A percentile compares a stretch with the other conserved stretches of the same genome.
These are phyloP conservation scores for Hypoxylon sp. DNA, from an alignment of 2,329 filamentous ascomycete species.

Conservation along the genomic window DNA sequence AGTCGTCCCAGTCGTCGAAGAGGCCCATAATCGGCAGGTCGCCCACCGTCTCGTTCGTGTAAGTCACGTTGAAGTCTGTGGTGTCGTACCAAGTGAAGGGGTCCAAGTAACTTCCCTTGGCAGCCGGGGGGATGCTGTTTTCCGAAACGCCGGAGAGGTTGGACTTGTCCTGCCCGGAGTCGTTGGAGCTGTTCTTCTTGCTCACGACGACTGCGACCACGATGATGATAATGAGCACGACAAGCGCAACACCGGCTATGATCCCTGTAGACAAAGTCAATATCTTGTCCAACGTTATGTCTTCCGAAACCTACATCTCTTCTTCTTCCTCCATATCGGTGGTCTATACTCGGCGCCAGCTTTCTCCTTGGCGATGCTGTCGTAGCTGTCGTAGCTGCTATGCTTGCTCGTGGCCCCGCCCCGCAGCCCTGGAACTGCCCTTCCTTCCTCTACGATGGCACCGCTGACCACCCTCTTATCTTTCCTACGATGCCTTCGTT, in stretches of 20 bases:
- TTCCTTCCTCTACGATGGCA: conserved; percentile 76
- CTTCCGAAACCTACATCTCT: conserved; percentile 67
- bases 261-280: conserved; percentile 62
- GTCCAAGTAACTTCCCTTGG: conserved; percentile 82
- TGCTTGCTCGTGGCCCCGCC: conserved; percentile 56
- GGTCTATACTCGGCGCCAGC: conserved; percentile 53
- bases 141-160: conserved; percentile 66
- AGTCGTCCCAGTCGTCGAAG: conserved; percentile 87
- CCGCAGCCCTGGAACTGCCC: conserved; percentile 56
- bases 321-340: conserved; percentile 65
- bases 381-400: conserved; percentile 63
- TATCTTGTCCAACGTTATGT: neutral
- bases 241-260: conserved; percentile 63
- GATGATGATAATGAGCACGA: conserved; percentile 75
- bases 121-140: conserved; percentile 71
- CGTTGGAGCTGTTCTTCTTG: conserved; percentile 68
- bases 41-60: conserved; percentile 86
- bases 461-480: conserved; percentile 76
- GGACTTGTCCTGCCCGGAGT: conserved; percentile 54
- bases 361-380: conserved; percentile 63
- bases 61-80: conserved; percentile 92
- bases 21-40: conserved; percentile 93
- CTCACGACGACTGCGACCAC: conserved; percentile 74
- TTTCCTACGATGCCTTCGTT: conserved; percentile 53
- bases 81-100: conserved; percentile 95